phyloP scores from a whole-genome alignment of 306 rosid genomes.

The Pyrus communis region DNA sequence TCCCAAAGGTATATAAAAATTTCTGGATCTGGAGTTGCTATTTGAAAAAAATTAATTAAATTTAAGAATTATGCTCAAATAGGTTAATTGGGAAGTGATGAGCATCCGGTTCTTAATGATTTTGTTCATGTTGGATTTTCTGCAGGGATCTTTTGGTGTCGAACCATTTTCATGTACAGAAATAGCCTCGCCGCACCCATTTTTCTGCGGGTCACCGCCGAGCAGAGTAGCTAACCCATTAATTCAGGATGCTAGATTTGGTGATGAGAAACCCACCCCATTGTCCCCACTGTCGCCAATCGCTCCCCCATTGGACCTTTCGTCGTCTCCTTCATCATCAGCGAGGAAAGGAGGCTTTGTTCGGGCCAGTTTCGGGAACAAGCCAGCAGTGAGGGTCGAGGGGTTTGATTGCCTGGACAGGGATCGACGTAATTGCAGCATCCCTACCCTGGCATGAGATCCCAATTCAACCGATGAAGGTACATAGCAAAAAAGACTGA shows the following conservation, averaged over 20 bases:
- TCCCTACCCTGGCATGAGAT: conserved; percentile 70
- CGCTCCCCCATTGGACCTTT: conserved; percentile 20
- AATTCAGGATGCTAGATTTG: conserved; percentile 82
- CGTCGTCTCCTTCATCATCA: conserved; percentile 50
- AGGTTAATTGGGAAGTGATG: neutral
- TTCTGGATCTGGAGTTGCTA: neutral
- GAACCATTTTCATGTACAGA: conserved; percentile 44
- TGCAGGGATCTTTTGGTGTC: conserved; percentile 57
- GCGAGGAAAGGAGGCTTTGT: conserved; percentile 73
- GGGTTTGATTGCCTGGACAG: conserved; percentile 92
- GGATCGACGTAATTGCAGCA: conserved; percentile 85
- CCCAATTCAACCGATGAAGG: neutral
- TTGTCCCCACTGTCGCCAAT: conserved; percentile 35
- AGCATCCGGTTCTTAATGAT: neutral
- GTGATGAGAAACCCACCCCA: conserved; percentile 56
- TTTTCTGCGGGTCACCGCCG: conserved; percentile 93
- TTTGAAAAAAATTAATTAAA: neutral
- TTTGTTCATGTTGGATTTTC: neutral
- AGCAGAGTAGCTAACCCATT: conserved; percentile 96
- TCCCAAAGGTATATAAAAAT: conserved; percentile 45
- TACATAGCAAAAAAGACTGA: conserved; percentile 20
- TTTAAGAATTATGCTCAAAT: neutral
- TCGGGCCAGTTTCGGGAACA: conserved; percentile 60
- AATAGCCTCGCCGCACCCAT: conserved; percentile 77
- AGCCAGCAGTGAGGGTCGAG: conserved; percentile 78